Conservation (phyloP, 345 rosid species). For the Isatis tinctoria region DNA sequence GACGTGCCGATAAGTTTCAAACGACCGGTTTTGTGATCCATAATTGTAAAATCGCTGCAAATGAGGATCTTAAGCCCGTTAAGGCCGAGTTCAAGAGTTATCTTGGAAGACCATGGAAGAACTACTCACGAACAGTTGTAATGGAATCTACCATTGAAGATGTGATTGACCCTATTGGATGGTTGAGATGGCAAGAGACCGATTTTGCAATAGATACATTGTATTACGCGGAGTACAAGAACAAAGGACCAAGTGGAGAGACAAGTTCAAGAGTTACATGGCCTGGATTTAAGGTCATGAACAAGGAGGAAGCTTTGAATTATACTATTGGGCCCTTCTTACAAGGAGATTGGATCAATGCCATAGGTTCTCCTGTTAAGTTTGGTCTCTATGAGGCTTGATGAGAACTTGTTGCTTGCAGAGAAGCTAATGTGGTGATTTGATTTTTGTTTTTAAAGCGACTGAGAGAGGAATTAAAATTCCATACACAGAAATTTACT, state of each 20-base stretch:
- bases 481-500: not conserved
- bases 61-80: slow-evolving; percentile 19
- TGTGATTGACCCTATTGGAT: slow-evolving; percentile 67
- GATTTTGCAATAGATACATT: slow-evolving; percentile 46
- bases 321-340: slow-evolving; percentile 56
- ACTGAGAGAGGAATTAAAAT: not conserved
- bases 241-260: slow-evolving; percentile 54
- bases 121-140: slow-evolving; percentile 56
- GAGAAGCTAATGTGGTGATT: not conserved
- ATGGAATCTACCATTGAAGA: slow-evolving; percentile 71
- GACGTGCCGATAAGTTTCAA: not conserved
- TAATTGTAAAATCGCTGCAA: not conserved
- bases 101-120: slow-evolving; percentile 83
- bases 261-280: slow-evolving; percentile 54
- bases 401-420: not conserved
- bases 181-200: slow-evolving; percentile 50
- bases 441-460: not conserved
- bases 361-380: slow-evolving; percentile 34
- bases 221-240: slow-evolving; percentile 63
- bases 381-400: slow-evolving; percentile 32
- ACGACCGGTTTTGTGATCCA: not conserved
- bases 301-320: slow-evolving; percentile 44
- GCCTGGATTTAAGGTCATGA: slow-evolving; percentile 58
- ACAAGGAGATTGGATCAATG: slow-evolving; percentile 51
- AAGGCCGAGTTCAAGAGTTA: slow-evolving; percentile 44